Evolutionary conservation across 2,329 filamentous ascomycete genomes (phyloP).

Genomic region (Cladophialophora bantiana): DNA sequence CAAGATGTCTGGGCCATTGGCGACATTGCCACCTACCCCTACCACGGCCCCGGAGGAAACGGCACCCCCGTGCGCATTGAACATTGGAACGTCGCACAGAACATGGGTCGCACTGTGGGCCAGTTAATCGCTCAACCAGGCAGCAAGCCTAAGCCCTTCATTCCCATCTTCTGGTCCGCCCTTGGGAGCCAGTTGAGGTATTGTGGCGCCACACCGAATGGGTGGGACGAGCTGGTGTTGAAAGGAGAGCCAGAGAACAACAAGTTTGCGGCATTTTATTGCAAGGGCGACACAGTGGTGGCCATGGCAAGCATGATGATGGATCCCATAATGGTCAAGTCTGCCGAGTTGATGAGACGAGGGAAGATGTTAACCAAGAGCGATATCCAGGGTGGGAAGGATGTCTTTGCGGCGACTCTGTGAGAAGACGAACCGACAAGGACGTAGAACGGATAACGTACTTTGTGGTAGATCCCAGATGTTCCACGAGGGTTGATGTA

Average conservation of each 20-base stretch:
- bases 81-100: conserved; percentile 97
- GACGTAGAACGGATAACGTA: too few relatives aligned
- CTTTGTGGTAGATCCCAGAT: too few relatives aligned
- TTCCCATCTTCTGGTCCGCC: conserved; percentile 96
- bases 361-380: conserved; percentile 83
- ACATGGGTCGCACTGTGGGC: conserved; percentile 82
- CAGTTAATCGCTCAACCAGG: conserved; percentile 73
- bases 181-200: conserved; percentile 89
- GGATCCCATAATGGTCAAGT: conserved; percentile 85
- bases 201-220: conserved; percentile 82
- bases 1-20: conserved; percentile 90
- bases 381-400: conserved; percentile 67
- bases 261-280: conserved; percentile 90
- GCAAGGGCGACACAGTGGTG: conserved; percentile 82
- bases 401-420: conserved; percentile 49
- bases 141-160: conserved; percentile 72
- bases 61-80: conserved; percentile 82
- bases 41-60: conserved; percentile 84
- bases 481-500: too few relatives aligned
- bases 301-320: conserved; percentile 90
- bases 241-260: conserved; percentile 77
- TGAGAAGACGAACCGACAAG: conserved; percentile 11
- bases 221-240: conserved; percentile 85
- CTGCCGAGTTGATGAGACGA: conserved; percentile 81
- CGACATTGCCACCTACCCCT: conserved; percentile 94